A percentile compares a stretch with the other conserved stretches of the same genome.
Conservation (phyloP, 192 early-diverging fungal genomes). For the Jimgerdemannia lactiflua region DNA sequence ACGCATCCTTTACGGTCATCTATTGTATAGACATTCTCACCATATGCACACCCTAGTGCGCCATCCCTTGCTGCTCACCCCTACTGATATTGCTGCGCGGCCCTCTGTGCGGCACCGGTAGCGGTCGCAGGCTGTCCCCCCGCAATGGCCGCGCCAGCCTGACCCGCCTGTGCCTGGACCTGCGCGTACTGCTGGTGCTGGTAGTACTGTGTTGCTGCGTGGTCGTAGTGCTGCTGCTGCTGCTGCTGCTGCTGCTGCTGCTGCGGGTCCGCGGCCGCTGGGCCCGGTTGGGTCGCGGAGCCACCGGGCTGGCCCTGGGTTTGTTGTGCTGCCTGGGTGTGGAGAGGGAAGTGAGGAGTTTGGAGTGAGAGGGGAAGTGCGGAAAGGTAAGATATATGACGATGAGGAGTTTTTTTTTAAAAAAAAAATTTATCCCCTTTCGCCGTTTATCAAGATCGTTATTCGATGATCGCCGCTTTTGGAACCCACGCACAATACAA, state of each 20-base stretch:
- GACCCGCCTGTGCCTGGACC: background rate
- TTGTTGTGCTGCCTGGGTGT: slow-evolving; percentile 28
- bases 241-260: background rate
- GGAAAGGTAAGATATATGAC: background rate
- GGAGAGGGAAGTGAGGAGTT: background rate
- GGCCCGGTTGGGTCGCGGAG: slow-evolving; percentile 2
- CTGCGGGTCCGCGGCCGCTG: background rate
- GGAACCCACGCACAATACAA: background rate
- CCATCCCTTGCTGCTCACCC: background rate
- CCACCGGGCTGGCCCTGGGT: slow-evolving; percentile 21
- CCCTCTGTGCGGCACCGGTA: background rate
- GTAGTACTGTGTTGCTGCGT: background rate
- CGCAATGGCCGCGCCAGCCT: background rate
- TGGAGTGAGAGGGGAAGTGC: background rate
- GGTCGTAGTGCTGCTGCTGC: background rate
- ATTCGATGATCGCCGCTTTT: background rate
- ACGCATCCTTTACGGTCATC: too few species aligned
- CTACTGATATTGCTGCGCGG: background rate
- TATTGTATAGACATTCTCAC: background rate
- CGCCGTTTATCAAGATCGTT: background rate
- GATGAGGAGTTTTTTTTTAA: background rate
- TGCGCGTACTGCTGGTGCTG: background rate
- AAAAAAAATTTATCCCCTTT: background rate
- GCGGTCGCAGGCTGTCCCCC: background rate
- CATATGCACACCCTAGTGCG: background rate